Base-by-base conservation (phyloP, 2,329 filamentous ascomycete species). In the Phialemonium atrogriseum region DNA sequence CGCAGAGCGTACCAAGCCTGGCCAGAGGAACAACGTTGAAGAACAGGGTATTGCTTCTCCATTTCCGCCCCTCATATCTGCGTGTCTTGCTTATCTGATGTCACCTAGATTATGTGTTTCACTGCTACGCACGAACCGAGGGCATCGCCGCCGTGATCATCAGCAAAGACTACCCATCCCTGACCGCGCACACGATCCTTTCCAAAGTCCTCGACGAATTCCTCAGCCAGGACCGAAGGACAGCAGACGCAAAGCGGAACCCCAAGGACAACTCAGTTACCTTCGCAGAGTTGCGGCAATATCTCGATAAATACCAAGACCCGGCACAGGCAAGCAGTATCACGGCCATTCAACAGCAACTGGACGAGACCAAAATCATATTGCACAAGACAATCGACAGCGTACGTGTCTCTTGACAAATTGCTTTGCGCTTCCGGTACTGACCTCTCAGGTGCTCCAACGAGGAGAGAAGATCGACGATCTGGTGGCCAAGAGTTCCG, bases 361-460 rank as follows among this genome's bases (percentile, higher is more conserved):
- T 96, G 39, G 87, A 95, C 52, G 87, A 95, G 70, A 95, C 89
- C 37, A 96, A 95, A 73, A 87, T 93, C 52, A 81, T 94, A 37
- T 69, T 96, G 48, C 86, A 95, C 64, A 94, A 95, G 73, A 94
- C 89, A 27, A 94, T 94, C 48, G 82, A 93, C 66, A 83, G 76
- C 48, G 78, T n/a, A n/a, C n/a, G n/a, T n/a, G n/a, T n/a, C n/a
- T n/a, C n/a, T n/a, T n/a, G n/a, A n/a, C n/a, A n/a, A n/a, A n/a
- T n/a, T n/a, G n/a, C n/a, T n/a, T n/a, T n/a, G n/a, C n/a, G n/a
- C n/a, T n/a, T n/a, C n/a, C n/a, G n/a, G n/a, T n/a, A n/a, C n/a
- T n/a, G n/a, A n/a, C n/a, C n/a, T n/a, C n/a, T n/a, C n/a, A n/a
- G n/a, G n/a, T 68, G 30, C 59, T 95, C 51, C 80, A 94, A 66